These are phyloP conservation scores for Russula compacta DNA, from an alignment of 768 basidiomycete species.

Conservation along the genomic window DNA sequence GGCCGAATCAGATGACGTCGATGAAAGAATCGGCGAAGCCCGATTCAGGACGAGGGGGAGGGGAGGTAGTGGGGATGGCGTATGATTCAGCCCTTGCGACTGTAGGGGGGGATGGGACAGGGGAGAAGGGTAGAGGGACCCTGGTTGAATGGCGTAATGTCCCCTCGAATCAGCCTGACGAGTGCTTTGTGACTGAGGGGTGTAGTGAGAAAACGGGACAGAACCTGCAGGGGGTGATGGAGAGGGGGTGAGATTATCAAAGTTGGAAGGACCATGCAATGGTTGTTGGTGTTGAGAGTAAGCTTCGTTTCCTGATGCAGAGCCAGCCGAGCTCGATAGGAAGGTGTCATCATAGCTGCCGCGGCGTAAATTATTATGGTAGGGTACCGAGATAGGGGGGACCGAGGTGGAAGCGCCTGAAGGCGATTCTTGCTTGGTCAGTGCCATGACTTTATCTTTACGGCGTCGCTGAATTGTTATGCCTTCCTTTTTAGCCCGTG, in stretches of 20 bases:
- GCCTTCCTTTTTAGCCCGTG: conserved; percentile 83
- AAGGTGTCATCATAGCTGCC: conserved; percentile 40
- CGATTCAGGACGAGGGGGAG: conserved; percentile 13
- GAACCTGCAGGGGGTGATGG: conserved; percentile 53
- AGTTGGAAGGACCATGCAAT: conserved; percentile 35
- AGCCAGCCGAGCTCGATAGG: conserved; percentile 38
- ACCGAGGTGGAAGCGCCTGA: conserved; percentile 24
- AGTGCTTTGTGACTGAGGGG: conserved; percentile 27
- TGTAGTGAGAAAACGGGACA: conserved; percentile 53
- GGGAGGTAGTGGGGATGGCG: conserved; percentile 9
- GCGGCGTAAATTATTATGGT: conserved; percentile 39
- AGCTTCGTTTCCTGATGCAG: conserved; percentile 48
- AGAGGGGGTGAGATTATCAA: conserved; percentile 41
- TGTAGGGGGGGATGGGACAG: conserved; percentile 36
- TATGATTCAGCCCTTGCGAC: conserved; percentile 8
- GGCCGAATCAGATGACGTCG: conserved; percentile 16
- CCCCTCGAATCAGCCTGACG: conserved; percentile 25
- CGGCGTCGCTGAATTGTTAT: conserved; percentile 48
- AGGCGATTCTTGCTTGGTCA: conserved; percentile 22
- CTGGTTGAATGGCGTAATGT: conserved; percentile 17
- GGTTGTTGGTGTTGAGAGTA: conserved; percentile 25
- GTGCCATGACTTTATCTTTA: conserved; percentile 46
- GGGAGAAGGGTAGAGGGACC: conserved; percentile 37
- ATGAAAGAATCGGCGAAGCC: conserved; percentile 18
- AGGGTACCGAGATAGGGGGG: conserved; percentile 35